Evolutionary conservation across 306 rosid species (phyloP).

Genomic region (Quercus bicolor): DNA sequence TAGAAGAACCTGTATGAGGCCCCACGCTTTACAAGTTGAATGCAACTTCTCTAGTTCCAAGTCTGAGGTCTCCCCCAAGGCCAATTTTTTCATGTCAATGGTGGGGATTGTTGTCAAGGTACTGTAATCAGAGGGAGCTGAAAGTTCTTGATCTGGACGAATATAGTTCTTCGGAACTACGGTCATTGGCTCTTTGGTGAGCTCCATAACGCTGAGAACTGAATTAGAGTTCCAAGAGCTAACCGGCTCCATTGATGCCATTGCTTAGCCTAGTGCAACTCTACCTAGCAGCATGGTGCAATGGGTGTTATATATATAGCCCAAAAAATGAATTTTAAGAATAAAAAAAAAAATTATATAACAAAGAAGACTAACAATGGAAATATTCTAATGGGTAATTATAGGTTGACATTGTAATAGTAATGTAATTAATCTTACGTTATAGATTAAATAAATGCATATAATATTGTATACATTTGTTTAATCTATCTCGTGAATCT

Average conservation of each 20-base stretch:
- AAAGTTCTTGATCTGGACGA: conserved; percentile 35
- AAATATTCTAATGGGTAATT: too few relatives aligned
- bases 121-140: conserved; percentile 15
- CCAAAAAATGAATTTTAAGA: too few relatives aligned
- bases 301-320: too few relatives aligned
- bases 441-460: too few relatives aligned
- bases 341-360: too few relatives aligned
- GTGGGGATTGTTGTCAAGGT: conserved; percentile 38
- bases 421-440: too few relatives aligned
- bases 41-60: conserved; percentile 44
- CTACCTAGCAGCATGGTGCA: too few relatives aligned
- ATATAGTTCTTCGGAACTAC: conserved; percentile 41
- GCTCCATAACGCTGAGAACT: conserved; percentile 22
- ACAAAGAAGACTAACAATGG: too few relatives aligned
- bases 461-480: too few relatives aligned
- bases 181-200: not conserved
- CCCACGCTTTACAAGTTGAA: conserved; percentile 73
- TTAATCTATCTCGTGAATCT: too few relatives aligned
- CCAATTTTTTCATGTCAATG: conserved; percentile 44
- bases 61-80: conserved; percentile 6
- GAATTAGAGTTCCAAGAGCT: not conserved
- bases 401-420: too few relatives aligned
- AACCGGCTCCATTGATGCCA: conserved; percentile 6
- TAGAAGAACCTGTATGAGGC: conserved; percentile 62
- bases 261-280: not conserved